Base-by-base conservation (phyloP, 306 rosid species). In the Pyrus betulifolia region DNA sequence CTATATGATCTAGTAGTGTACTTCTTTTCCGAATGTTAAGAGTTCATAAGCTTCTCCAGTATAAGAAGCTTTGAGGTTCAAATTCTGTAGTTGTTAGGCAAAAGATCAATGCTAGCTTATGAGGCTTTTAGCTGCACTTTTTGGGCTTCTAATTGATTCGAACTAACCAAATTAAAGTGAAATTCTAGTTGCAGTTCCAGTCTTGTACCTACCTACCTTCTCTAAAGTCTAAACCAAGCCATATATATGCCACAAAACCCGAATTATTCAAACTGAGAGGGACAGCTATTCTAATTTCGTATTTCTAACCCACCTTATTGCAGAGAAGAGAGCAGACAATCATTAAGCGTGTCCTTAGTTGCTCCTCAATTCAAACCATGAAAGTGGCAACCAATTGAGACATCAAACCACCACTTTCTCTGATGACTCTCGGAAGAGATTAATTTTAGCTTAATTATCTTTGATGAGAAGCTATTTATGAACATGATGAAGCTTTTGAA, bases 181-280 rank as follows among this genome's bases (percentile, higher is more conserved):
- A 13, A 33, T 12, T 35, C 7, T 33, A 31, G 49, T 33, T 71
- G 74, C 74, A 71, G 49, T 71, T 54, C 51, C 51, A 55, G 65
- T 21, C 52, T 54, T 55, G 27, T 57, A 28, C 74, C 75, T 7
- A 72, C 67, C 35, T 13, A n/a, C 67, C 27, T 21, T 19, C 12
- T 66, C 22, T 72, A 72, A 58, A 57, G 58, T 73, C 68, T 73
- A 73, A 73, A 73, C 68, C 15, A 73, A 73, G 69, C 27, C 58
- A 40, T 59, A 27, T 9, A 19, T 6, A 54, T 19, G 28, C 63
- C 63, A 58, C 30, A 58, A 73, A 59, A 4, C 57, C 28, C 9
- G 27, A 45, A 62, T 51, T 51, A 23, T 74, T 74, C 78, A 12
- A 61, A 44, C 5, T 45, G 78, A 74, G 78, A 62, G 60, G 70